Base-by-base conservation (phyloP, 1,139 yeast genomes). In the Hyphopichia wangnamkhiaoensis region DNA sequence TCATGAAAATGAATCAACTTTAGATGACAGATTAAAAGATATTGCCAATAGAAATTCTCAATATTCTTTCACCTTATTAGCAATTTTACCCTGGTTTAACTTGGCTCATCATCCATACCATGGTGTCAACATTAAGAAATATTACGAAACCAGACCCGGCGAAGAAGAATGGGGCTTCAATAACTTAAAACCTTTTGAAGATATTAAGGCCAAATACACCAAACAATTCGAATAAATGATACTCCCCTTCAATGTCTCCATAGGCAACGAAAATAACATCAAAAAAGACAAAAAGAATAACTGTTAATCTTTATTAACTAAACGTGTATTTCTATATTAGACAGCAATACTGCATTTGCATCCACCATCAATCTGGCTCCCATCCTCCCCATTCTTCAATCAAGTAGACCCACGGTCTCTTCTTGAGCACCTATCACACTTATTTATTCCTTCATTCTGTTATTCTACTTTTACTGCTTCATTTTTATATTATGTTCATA, bases 21-120 rank as follows among this genome's bases (percentile, higher is more conserved):
- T 87, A 60, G 77, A 81, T 42, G 86, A 82, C 49, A 80, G 90
- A 71, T 65, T 83, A 55, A 87, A 87, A 62, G 86, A 82, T 53
- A 72, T 85, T 49, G 82, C 95, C 47, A 82, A 86, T 56, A 79
- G 90, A 68, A 84, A 86, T 71, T 84, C 95, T 18, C 86, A 83
- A 52, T 82, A 81, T 59, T 80, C 95, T 7, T 82, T 80, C 53
- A 63, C 79, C 43, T 67, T 74, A 42, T 59, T 83, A 53, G 80
- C 83, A 41, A 59, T 85, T 47, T 64, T 87, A 54, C 95, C 95
- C 28, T 84, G 91, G 90, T 86, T 88, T 71, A 88, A 88, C 65
- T 68, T 85, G 48, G 90, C 83, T 37, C 68, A 81, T 57, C 96
- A 88, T 63, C 90, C 88, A 52, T 84, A 82, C 67, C 96, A 88